Base-by-base conservation (phyloP, 2,329 filamentous ascomycete genomes). In the Hypoxylon sp. region DNA sequence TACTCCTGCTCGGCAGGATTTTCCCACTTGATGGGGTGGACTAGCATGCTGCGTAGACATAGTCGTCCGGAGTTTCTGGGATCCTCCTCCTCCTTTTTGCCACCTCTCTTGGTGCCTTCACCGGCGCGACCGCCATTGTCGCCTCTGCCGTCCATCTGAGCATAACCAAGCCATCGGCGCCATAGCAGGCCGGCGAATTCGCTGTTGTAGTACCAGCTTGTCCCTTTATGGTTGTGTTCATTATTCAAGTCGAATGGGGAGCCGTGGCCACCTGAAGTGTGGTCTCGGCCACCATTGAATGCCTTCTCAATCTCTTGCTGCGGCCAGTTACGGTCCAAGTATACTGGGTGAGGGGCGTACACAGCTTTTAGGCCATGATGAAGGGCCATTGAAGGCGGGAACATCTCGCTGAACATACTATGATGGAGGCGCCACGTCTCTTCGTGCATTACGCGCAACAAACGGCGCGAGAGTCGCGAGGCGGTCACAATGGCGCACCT, bases 171-270 rank as follows among this genome's bases (percentile, higher is more conserved):
- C 94, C 94, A 97, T 48, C 92, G 85, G 55, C 91, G 86, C 88
- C 93, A 97, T 72, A 97, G 77, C n/a, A 91, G 87, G 3, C 90
- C 87, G 0, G 92, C 90, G 75, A 96, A 97, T 54, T 90, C 87
- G 22, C 90, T 90, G 73, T 94, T 92, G 80, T 94, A 97, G 80
- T 95, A 97, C 92, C 92, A 97, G 48, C 87, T 94, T 47, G 90
- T 91, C 13, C 93, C 92, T 73, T 88, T 88, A 82, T 95, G 94
- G 79, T 94, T 94, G 78, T 94, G 92, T 80, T 97, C 93, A 58
- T 93, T 90, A 71, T 87, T 85, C 19, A 85, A 75, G 63, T 90
- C 89, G 72, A 91, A 94, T 5, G 92, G 86, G 42, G 89, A 91
- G 37, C 91, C 89, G 31, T 84, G 82, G 1, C 91, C 88, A 6